Conservation (phyloP, 345 rosid species). For the Rubroshorea leprosula region DNA sequence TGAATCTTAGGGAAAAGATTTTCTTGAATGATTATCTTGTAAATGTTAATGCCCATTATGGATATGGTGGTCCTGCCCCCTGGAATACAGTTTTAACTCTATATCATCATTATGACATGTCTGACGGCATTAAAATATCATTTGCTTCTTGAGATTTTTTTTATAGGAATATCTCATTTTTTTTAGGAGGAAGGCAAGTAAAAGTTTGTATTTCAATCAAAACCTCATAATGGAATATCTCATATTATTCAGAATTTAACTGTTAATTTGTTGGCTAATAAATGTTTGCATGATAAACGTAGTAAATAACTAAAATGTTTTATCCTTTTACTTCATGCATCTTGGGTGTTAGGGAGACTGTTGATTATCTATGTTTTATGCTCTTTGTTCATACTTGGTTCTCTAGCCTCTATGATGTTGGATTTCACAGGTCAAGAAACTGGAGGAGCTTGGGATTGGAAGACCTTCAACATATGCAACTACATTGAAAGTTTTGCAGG, state of each 20-base stretch:
- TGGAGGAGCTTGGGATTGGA: slow-evolving; percentile 98
- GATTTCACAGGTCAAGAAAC: slow-evolving; percentile 72
- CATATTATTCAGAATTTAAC: not conserved
- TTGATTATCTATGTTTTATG: not conserved
- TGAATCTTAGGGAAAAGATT: no score
- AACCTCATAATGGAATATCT: not conserved
- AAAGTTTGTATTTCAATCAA: no score
- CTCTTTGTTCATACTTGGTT: not conserved
- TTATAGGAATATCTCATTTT: not conserved
- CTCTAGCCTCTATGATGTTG: slow-evolving; percentile 10
- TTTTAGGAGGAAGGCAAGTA: no score
- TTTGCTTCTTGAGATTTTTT: not conserved
- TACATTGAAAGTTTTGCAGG: slow-evolving; percentile 85
- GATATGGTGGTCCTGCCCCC: not conserved
- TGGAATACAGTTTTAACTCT: not conserved
- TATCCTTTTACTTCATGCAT: not conserved
- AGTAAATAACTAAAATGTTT: not conserved
- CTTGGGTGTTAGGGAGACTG: slow-evolving; percentile 3
- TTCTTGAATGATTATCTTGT: no score
- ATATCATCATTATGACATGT: not conserved
- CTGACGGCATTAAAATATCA: not conserved
- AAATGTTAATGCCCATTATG: no score
- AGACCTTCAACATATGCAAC: slow-evolving; percentile 97
- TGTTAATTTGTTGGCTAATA: not conserved
- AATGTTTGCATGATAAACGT: slow-evolving; percentile 1